phyloP scores from a whole-genome alignment of 2,329 filamentous ascomycete species.

The Paraphaeosphaeria sporulosa region DNA sequence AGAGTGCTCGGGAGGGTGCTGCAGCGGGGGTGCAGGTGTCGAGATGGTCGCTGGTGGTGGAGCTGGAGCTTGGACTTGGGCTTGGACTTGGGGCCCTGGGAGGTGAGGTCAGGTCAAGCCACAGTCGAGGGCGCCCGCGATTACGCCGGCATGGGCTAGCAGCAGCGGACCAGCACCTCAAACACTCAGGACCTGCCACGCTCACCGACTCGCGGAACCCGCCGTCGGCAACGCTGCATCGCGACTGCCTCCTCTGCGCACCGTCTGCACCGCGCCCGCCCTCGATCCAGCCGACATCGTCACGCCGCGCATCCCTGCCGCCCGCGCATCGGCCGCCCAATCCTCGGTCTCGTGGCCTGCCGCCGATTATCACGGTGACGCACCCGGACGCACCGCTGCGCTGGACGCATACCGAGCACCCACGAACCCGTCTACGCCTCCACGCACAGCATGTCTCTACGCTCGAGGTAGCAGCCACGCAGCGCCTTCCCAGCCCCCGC shows the following conservation, averaged over 20 bases:
- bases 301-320: conserved; percentile 41
- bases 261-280: conserved; percentile 5
- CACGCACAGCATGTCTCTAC: conserved; percentile 37
- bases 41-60: conserved; percentile 19
- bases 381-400: conserved; percentile 22
- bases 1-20: conserved; percentile 11
- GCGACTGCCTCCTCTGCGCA: background rate
- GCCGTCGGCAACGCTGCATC: background rate
- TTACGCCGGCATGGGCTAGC: conserved; percentile 19
- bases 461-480: conserved; percentile 39
- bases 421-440: conserved; percentile 5
- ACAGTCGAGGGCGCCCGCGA: conserved; percentile 21
- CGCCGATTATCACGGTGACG: conserved; percentile 37
- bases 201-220: background rate
- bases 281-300: conserved; percentile 34
- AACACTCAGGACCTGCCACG: background rate
- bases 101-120: conserved; percentile 35
- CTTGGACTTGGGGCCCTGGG: conserved; percentile 23
- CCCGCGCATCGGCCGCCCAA: conserved; percentile 33
- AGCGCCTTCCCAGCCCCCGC: conserved; percentile 27
- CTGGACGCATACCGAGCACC: conserved; percentile 13
- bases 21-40: conserved; percentile 13
- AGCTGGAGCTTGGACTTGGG: conserved; percentile 23
- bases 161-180: background rate
- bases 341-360: conserved; percentile 36